Evolutionary conservation across 768 basidiomycete genomes (phyloP).

Genomic region (Pleurotus ostreatus): DNA sequence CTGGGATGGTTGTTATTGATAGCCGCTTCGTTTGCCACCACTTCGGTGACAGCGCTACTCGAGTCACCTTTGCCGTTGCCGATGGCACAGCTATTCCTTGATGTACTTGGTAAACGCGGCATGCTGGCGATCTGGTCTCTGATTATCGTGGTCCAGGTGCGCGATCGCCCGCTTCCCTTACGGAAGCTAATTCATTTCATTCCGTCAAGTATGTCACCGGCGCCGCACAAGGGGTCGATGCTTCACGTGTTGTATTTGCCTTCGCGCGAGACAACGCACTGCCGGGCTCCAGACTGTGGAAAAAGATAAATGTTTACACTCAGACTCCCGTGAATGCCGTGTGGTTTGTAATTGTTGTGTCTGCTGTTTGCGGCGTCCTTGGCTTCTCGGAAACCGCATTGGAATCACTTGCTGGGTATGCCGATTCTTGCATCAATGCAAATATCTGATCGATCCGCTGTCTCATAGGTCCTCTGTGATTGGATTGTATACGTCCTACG

Average conservation of each 20-base stretch:
- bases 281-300: slow-evolving; percentile 71
- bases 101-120: slow-evolving; percentile 61
- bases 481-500: slow-evolving; percentile 66
- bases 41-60: slow-evolving; percentile 49
- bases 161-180: not conserved
- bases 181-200: not conserved
- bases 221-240: slow-evolving; percentile 71
- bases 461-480: slow-evolving; percentile 58
- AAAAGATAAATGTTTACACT: slow-evolving; percentile 51
- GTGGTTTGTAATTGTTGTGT: slow-evolving; percentile 61
- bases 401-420: slow-evolving; percentile 62
- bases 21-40: slow-evolving; percentile 60
- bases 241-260: slow-evolving; percentile 71
- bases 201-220: slow-evolving; percentile 58
- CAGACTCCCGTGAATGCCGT: slow-evolving; percentile 74
- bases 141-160: slow-evolving; percentile 55
- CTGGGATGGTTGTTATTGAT: slow-evolving; percentile 68
- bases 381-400: slow-evolving; percentile 65
- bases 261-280: slow-evolving; percentile 73
- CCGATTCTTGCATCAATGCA: not conserved
- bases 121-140: slow-evolving; percentile 73
- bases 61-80: slow-evolving; percentile 50
- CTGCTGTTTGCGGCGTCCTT: slow-evolving; percentile 57
- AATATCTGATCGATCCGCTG: not conserved
- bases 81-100: slow-evolving; percentile 69